Conservation (phyloP, 1,284 basidiomycete species). For the Pseudozyma tsukubaensis region DNA sequence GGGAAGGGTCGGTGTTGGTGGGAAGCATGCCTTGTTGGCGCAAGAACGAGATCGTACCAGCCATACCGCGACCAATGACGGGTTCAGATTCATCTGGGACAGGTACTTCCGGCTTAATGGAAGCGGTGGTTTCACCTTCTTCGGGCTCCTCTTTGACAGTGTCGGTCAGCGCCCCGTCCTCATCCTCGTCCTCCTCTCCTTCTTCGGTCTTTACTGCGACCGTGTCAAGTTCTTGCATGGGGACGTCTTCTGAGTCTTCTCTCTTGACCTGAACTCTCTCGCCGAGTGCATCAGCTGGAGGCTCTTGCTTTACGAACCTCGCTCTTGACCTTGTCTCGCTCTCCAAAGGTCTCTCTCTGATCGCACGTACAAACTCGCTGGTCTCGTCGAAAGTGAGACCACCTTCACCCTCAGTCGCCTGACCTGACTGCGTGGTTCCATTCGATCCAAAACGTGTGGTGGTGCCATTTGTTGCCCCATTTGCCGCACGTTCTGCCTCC, state of each 20-base stretch:
- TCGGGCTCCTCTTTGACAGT: constrained; percentile 74
- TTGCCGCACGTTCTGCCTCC: constrained; percentile 72
- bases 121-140: constrained; percentile 25
- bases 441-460: constrained; percentile 5
- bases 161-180: background rate
- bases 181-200: constrained; percentile 68
- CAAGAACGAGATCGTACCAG: constrained; percentile 85
- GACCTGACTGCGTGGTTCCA: background rate
- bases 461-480: constrained; percentile 7
- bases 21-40: constrained; percentile 91
- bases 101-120: constrained; percentile 4
- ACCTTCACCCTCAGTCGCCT: constrained; percentile 1
- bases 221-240: constrained; percentile 25
- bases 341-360: constrained; percentile 74
- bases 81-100: constrained; percentile 38
- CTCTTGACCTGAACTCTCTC: constrained; percentile 70
- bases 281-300: constrained; percentile 57
- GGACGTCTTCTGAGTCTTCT: constrained; percentile 41
- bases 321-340: constrained; percentile 62
- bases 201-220: constrained; percentile 70
- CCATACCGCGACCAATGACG: constrained; percentile 74
- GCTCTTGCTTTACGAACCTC: constrained; percentile 27
- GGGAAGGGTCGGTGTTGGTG: constrained; percentile 76
- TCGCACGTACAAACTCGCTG: constrained; percentile 92
- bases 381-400: constrained; percentile 92